phyloP scores from a whole-genome alignment of 306 rosid species.

The Trichosanthes truncata region DNA sequence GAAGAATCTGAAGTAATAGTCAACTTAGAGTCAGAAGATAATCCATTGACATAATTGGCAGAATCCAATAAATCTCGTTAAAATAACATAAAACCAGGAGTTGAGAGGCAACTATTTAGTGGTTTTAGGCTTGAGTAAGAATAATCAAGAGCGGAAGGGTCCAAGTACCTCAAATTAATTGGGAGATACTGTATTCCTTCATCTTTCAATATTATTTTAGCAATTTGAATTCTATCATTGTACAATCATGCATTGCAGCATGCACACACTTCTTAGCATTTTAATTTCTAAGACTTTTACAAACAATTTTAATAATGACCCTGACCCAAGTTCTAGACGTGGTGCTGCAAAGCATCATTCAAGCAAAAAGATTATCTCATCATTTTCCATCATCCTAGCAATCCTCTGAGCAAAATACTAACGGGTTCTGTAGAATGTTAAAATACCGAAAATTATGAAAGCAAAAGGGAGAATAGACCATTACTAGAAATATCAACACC shows the following conservation, averaged over 20 bases:
- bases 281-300: not conserved
- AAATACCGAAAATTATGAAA: constrained; percentile 5
- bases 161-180: not conserved
- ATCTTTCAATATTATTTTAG: not conserved
- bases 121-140: not conserved
- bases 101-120: not conserved
- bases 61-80: not conserved
- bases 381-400: not conserved
- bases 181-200: not conserved
- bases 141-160: not conserved
- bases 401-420: not conserved
- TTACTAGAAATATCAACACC: constrained; percentile 3
- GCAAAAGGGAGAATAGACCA: constrained; percentile 10
- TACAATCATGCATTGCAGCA: not conserved
- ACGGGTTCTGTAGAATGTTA: not conserved
- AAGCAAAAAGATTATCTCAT: not conserved
- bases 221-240: not conserved
- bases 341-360: not conserved
- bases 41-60: constrained; percentile 3
- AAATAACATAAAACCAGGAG: not conserved
- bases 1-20: constrained; percentile 47
- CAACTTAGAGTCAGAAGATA: constrained; percentile 11
- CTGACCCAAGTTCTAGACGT: not conserved
- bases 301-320: not conserved
- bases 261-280: not conserved